These are phyloP conservation scores for Beauveria australis DNA, from an alignment of 2,329 filamentous ascomycete genomes.

Conservation along the genomic window DNA sequence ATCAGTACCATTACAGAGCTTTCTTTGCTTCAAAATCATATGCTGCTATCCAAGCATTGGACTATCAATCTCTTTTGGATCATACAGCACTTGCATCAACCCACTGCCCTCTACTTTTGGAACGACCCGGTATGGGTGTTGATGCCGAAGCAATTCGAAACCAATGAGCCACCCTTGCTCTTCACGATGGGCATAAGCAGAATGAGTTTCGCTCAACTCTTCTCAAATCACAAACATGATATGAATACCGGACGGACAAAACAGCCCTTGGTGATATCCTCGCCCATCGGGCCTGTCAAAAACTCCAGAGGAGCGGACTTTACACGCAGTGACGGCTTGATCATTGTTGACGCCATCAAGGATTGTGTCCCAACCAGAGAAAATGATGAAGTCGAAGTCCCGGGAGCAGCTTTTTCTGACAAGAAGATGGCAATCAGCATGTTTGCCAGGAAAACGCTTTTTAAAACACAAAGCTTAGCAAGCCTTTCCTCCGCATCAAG, in stretches of 20 bases:
- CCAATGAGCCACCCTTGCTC: not conserved
- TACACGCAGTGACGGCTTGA: slow-evolving; percentile 25
- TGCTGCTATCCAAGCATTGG: not conserved
- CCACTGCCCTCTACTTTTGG: not conserved
- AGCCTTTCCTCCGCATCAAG: not conserved
- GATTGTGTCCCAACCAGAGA: slow-evolving; percentile 18
- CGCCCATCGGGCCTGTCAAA: slow-evolving; percentile 29
- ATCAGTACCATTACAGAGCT: not conserved
- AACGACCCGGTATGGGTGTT: not conserved
- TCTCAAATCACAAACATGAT: not conserved
- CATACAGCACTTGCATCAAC: not conserved
- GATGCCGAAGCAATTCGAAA: not conserved
- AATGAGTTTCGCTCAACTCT: not conserved
- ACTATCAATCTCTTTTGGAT: slow-evolving; percentile 10
- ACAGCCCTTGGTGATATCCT: slow-evolving; percentile 25
- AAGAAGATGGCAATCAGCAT: slow-evolving; percentile 3
- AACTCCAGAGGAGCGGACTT: slow-evolving; percentile 28
- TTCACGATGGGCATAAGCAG: not conserved
- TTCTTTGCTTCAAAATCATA: slow-evolving; percentile 1
- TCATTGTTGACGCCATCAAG: slow-evolving; percentile 28
- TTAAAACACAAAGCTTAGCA: slow-evolving; percentile 2
- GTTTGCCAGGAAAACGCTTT: slow-evolving; percentile 1
- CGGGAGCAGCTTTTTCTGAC: not conserved
- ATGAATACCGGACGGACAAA: slow-evolving; percentile 12
- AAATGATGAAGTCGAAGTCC: not conserved